Base-by-base conservation (phyloP, 805 yeast species). In the Komagataella pastoris region DNA sequence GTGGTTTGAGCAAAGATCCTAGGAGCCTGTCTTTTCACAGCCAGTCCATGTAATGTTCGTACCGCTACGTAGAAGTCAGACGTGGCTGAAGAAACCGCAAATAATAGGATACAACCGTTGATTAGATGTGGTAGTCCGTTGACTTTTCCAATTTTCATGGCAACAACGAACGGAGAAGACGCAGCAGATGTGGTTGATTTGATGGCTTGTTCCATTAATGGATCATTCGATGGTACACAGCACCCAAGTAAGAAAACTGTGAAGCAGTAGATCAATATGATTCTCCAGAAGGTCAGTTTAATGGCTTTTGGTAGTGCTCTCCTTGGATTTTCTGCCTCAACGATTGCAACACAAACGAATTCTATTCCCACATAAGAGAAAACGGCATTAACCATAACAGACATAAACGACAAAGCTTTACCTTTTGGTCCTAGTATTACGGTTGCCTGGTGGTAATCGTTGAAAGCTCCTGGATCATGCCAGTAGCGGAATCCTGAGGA, bases 61-160 rank as follows among this genome's bases (percentile, higher is more conserved):
- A 85, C 77, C 6, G 85, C 85, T 58, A 82, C 70, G 63, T 77
- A 83, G 52, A 82, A 76, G 47, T 83, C 77, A 46, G 83, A 73
- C 65, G 82, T 83, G 58, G 80, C 76, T 4, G 88, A 85, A 17
- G 85, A 79, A 17, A 83, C 60, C 59, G 83, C 76, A 1, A 82
- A 77, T 46, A 80, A 55, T 52, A 80, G 63, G 57, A 80, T 72
- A 59, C 79, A 73, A 6, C 84, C 80, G 61, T 78, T 79, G 54
- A 78, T 64, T 52, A 75, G 69, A 58, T 74, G 76, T 18, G 71
- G 70, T 44, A 69, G 70, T 7, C 60, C 49, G 49, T 57, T 55
- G 19, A 45, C 62, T 64, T 47, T 57, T 54, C 74, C 75, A 71
- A 17, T 77, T 76, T 5, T 76, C 76, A 46, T 68, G 61, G 46